A percentile compares a stretch with the other conserved stretches of the same genome.
phyloP scores from a whole-genome alignment of 148 eudicot species.

The Hydrangea macrophylla region DNA sequence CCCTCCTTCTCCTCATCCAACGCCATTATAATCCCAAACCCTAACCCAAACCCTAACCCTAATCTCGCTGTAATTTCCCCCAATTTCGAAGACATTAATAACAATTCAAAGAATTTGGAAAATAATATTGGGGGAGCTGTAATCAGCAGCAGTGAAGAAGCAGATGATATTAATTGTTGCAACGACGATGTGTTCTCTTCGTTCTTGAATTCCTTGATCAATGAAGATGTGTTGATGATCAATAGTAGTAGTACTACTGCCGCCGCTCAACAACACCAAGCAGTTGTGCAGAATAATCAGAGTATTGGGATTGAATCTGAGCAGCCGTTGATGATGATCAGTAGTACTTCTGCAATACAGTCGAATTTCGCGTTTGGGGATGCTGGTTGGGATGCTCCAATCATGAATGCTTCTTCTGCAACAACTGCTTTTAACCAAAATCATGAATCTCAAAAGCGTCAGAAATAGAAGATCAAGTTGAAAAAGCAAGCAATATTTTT shows the following conservation, averaged over 20 bases:
- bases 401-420: conserved; percentile 20
- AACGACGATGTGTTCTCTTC: conserved; percentile 40
- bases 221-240: conserved; percentile 34
- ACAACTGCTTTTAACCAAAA: conserved; percentile 17
- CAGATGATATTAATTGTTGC: conserved; percentile 13
- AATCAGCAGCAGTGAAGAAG: conserved; percentile 6
- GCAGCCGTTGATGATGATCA: not conserved
- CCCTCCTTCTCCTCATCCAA: conserved; percentile 18
- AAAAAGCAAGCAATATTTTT: not conserved
- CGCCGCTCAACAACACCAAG: conserved; percentile 24
- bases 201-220: conserved; percentile 48
- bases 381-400: conserved; percentile 32
- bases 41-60: conserved; percentile 11
- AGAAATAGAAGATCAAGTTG: not conserved
- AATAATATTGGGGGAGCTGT: too few species aligned
- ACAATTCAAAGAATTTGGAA: too few species aligned
- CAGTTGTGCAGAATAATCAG: conserved; percentile 17
- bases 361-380: too few species aligned
- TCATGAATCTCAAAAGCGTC: conserved; percentile 6
- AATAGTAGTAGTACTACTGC: too few species aligned
- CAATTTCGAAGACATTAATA: too few species aligned
- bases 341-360: too few species aligned
- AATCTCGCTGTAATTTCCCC: too few species aligned
- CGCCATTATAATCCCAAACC: not conserved
- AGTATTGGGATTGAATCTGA: conserved; percentile 3